Conservation (phyloP, 345 rosid genomes). For the Citrus sp. region DNA sequence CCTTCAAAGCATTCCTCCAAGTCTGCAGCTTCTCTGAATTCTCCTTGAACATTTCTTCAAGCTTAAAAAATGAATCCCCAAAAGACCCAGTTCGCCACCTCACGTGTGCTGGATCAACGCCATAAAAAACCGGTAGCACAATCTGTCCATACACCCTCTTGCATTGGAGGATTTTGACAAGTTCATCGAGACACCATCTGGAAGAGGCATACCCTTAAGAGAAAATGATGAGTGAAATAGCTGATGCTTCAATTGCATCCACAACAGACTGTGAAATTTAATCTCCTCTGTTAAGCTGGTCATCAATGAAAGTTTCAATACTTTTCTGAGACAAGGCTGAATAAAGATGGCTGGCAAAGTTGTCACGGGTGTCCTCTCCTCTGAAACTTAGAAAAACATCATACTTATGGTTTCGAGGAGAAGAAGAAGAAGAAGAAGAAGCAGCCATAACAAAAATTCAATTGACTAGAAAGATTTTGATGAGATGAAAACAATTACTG, state of each 20-base stretch:
- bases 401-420: too few species aligned
- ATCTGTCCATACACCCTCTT: not conserved
- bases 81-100: not conserved
- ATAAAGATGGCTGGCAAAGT: not conserved
- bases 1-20: too few species aligned
- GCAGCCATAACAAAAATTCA: too few species aligned
- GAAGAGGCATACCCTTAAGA: slow-evolving; percentile 2
- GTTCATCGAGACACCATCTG: slow-evolving; percentile 2
- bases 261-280: not conserved
- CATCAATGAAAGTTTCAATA: not conserved
- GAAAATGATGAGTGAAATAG: not conserved
- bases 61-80: not conserved
- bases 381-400: too few species aligned
- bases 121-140: not conserved
- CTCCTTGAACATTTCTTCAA: too few species aligned
- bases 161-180: not conserved
- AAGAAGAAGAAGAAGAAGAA: too few species aligned
- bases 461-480: too few species aligned
- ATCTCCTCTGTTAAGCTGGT: not conserved
- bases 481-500: too few species aligned
- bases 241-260: not conserved
- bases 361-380: not conserved
- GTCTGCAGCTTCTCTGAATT: too few species aligned
- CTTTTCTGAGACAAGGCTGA: not conserved
- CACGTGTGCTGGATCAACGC: not conserved